These are phyloP conservation scores for Xylaria bambusicola DNA, from an alignment of 495 filamentous ascomycete genomes.

Conservation along the genomic window DNA sequence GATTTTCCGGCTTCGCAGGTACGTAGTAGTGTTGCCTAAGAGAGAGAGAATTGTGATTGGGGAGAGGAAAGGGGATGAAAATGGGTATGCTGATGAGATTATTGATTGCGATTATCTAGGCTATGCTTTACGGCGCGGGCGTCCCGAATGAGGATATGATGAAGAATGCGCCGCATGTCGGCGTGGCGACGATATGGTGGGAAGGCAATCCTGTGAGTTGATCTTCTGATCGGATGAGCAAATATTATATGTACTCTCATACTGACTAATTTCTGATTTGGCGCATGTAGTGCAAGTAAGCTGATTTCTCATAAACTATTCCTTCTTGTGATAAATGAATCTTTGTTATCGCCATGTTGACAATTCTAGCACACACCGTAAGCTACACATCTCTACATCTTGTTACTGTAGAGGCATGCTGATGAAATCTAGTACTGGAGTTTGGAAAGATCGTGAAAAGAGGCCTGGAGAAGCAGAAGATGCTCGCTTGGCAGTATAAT, in stretches of 20 bases:
- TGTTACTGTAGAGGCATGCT: background rate
- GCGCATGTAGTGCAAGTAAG: constrained; percentile 16
- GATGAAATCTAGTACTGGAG: constrained; percentile 65
- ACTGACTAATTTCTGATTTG: too few relatives aligned
- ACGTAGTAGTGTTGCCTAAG: constrained; percentile 14
- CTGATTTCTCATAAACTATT: background rate
- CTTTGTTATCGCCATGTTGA: too few relatives aligned
- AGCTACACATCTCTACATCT: constrained; percentile 24
- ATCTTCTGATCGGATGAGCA: background rate
- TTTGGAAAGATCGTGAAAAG: constrained; percentile 89
- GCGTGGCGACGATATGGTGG: constrained; percentile 92
- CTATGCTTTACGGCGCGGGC: constrained; percentile 95
- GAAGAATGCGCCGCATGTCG: constrained; percentile 89
- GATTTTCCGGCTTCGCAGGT: constrained; percentile 94
- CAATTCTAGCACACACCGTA: constrained; percentile 48
- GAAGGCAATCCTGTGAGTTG: constrained; percentile 76
- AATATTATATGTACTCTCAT: too few relatives aligned
- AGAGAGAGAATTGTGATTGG: too few relatives aligned
- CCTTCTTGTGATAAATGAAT: too few relatives aligned
- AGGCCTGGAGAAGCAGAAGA: constrained; percentile 74
- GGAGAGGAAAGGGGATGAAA: too few relatives aligned
- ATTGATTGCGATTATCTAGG: constrained; percentile 52
- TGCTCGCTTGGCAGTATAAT: constrained; percentile 93
- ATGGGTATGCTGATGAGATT: too few relatives aligned
- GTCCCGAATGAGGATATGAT: constrained; percentile 82